Percentiles rank a stretch among this genome's conserved stretches.
Conservation (phyloP, 2,329 filamentous ascomycete species). For the Aspergillus phoenicis region DNA sequence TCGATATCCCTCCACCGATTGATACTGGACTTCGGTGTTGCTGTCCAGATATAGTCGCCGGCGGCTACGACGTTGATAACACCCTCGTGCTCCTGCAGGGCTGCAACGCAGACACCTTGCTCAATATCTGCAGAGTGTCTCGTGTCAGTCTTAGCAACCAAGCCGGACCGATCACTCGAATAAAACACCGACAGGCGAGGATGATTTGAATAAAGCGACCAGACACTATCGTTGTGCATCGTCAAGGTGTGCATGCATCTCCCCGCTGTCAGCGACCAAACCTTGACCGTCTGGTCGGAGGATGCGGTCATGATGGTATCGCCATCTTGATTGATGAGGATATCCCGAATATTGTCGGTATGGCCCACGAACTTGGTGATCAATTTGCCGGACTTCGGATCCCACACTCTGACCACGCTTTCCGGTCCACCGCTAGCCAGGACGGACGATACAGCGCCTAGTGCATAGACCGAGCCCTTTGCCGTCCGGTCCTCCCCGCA, state of each 20-base stretch:
- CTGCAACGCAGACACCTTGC: conserved; percentile 84
- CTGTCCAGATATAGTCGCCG: conserved; percentile 83
- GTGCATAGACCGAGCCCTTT: conserved; percentile 93
- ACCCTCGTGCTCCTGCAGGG: conserved; percentile 86
- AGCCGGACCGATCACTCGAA: conserved; percentile 85
- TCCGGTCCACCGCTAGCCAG: conserved; percentile 93
- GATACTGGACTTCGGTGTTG: conserved; percentile 86
- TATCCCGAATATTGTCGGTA: conserved; percentile 89
- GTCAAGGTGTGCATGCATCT: conserved; percentile 97
- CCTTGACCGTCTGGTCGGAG: conserved; percentile 94
- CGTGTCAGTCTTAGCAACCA: conserved; percentile 96
- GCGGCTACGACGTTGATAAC: conserved; percentile 61
- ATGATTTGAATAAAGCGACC: conserved; percentile 89
- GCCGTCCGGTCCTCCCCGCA: conserved; percentile 75
- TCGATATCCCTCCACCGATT: conserved; percentile 90
- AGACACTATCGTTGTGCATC: conserved; percentile 98
- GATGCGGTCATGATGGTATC: conserved; percentile 93
- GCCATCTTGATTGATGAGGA: conserved; percentile 83
- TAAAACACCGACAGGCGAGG: conserved; percentile 88
- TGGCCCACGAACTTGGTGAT: conserved; percentile 97
- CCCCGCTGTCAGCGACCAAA: conserved; percentile 94
- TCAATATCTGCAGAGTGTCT: conserved; percentile 75
- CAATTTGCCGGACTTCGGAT: conserved; percentile 81
- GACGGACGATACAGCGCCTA: conserved; percentile 77
- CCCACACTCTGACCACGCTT: conserved; percentile 89